Conservation (phyloP, 2,329 filamentous ascomycete species). For the Fusarium pseudoanthophilum region DNA sequence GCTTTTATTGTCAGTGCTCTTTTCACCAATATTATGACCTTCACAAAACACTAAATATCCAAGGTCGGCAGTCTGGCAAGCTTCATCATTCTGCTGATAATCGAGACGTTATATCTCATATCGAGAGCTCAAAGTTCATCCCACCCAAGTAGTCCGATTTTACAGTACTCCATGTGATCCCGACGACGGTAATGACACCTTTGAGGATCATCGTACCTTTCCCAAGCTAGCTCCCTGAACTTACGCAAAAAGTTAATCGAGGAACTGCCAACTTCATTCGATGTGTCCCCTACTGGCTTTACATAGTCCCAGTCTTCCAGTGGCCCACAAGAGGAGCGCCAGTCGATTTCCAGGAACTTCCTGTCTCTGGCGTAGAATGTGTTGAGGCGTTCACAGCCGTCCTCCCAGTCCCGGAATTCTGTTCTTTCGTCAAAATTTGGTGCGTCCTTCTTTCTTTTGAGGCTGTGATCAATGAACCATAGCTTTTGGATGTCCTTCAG, state of each 20-base stretch:
- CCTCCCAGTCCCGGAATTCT: too few species aligned
- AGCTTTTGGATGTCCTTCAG: neutral
- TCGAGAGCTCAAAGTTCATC: too few species aligned
- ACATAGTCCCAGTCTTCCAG: neutral
- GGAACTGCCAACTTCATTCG: neutral
- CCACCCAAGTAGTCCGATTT: too few species aligned
- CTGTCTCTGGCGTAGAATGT: conserved; percentile 20
- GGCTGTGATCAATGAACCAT: conserved; percentile 14
- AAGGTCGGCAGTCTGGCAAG: too few species aligned
- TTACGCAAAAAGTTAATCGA: neutral
- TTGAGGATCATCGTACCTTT: too few species aligned
- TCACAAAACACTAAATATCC: too few species aligned
- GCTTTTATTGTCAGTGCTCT: too few species aligned
- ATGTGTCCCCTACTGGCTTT: neutral
- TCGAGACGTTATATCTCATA: too few species aligned
- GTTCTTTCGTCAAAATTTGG: neutral
- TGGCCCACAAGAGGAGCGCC: neutral
- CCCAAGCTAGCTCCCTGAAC: too few species aligned
- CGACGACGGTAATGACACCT: neutral
- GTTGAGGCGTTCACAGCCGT: neutral
- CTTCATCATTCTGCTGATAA: too few species aligned
- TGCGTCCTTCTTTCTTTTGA: conserved; percentile 1
- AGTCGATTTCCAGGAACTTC: conserved; percentile 1
- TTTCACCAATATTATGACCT: too few species aligned
- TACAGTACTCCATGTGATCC: neutral